Evolutionary conservation across 495 filamentous ascomycete species (phyloP), one percentile per base, ranked within the genome.

Genomic region (Daldinia loculata): DNA sequence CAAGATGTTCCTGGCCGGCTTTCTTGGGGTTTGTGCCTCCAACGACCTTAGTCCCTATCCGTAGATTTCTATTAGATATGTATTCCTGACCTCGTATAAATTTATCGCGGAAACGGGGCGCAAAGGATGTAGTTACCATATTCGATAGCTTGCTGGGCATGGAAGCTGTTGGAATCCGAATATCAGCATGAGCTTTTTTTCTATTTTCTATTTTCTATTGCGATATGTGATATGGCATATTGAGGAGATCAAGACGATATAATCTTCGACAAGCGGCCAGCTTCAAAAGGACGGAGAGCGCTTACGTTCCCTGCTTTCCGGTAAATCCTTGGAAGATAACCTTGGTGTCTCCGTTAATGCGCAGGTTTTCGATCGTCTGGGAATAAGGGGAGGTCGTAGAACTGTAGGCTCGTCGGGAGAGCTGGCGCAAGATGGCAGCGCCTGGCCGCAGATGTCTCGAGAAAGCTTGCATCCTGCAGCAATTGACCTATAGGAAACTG

Each of bases 1-100:
- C 94, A 60, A 99, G 89, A 84, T 99, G 95, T 72, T 84, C 88
- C 60, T 87, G 83, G 74, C 95, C 95, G 71, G 95, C 95, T 84
- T 99, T 99, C 88, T 97, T 98, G 76, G 95, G 95, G 84, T 98
- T 98, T 78, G 93, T 98, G 76, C 95, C 95, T 79, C 95, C 95
- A 70, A 99, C 93, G 74, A 99, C 93, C 78, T 97, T 95, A 61
- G 95, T 98, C 74, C 94, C 94, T 96, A 77, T 64, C 70, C 50
- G 53, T 62, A 62, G 74, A 79, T 84, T 63, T 82, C 81, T 70
- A 48, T 79, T 70, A 77, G 73, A 74, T 55, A 41, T 36, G n/a
- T 41, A 48, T 43, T 61, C 32, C 22, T 56, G 6, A 22, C 27
- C 29, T 4, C 14, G 22, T 27, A 24, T 19, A 22, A 29, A 43